phyloP scores from a whole-genome alignment of 192 early-diverging fungal genomes.

The Glomus cerebriforme region DNA sequence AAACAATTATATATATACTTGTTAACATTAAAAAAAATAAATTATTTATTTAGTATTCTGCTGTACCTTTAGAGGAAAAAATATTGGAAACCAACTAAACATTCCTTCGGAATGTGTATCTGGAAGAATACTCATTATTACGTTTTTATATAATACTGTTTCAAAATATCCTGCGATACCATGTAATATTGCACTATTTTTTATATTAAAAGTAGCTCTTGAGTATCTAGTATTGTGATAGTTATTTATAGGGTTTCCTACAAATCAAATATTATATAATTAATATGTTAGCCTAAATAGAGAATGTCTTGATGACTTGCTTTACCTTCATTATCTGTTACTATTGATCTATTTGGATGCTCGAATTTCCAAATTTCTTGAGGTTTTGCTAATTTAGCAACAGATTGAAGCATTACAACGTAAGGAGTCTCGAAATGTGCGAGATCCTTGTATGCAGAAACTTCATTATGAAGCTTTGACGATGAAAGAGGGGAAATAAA shows the following conservation, averaged over 20 bases:
- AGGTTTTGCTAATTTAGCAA: slow-evolving; percentile 66
- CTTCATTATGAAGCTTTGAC: slow-evolving; percentile 76
- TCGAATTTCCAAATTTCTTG: slow-evolving; percentile 79
- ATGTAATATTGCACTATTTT: slow-evolving; percentile 71
- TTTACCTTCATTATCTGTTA: slow-evolving; percentile 41
- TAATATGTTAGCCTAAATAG: not conserved
- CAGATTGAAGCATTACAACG: slow-evolving; percentile 93
- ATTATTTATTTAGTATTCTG: slow-evolving; percentile 6
- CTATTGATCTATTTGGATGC: slow-evolving; percentile 65
- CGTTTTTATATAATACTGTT: slow-evolving; percentile 81
- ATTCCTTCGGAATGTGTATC: slow-evolving; percentile 86
- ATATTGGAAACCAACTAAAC: slow-evolving; percentile 99
- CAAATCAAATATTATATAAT: not conserved
- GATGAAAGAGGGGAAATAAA: slow-evolving; percentile 89
- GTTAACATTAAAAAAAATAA: slow-evolving; percentile 17
- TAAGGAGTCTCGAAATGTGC: slow-evolving; percentile 88
- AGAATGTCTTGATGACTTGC: too few species aligned
- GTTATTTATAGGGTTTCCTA: slow-evolving; percentile 61
- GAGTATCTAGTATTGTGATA: slow-evolving; percentile 73
- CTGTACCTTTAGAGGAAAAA: slow-evolving; percentile 79
- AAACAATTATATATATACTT: not conserved
- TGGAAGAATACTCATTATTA: slow-evolving; percentile 79
- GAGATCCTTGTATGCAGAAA: slow-evolving; percentile 64
- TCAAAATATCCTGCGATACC: slow-evolving; percentile 98
- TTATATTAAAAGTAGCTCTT: slow-evolving; percentile 55